A percentile compares a stretch with the other conserved stretches of the same genome.
phyloP scores from a whole-genome alignment of 176 grass and related monocot species.

The Cymbopogon citratus region DNA sequence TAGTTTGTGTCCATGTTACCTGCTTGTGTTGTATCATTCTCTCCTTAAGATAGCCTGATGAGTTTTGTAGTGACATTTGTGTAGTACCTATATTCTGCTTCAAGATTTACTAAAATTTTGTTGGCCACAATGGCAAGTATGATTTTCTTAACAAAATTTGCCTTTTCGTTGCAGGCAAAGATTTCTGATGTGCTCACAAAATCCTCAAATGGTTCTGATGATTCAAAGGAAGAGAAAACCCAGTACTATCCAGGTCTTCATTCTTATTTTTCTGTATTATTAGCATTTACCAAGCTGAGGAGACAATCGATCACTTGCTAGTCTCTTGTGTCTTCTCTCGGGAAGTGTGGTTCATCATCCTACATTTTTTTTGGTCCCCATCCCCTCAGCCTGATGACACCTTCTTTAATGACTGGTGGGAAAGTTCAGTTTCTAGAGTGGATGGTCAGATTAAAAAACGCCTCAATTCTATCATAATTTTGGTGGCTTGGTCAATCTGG shows the following conservation, averaged over 20 bases:
- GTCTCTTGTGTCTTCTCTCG: too few species aligned
- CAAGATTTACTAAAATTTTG: neutral
- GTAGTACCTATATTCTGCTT: neutral
- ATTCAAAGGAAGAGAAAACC: slow-evolving; percentile 61
- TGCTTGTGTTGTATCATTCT: neutral
- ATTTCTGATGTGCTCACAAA: slow-evolving; percentile 40
- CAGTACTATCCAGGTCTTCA: slow-evolving; percentile 74
- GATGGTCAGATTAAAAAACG: too few species aligned
- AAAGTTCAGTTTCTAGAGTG: too few species aligned
- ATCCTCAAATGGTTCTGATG: slow-evolving; percentile 50
- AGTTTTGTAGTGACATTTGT: slow-evolving; percentile 9
- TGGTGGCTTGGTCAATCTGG: too few species aligned
- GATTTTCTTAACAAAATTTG: neutral
- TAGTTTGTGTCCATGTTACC: neutral
- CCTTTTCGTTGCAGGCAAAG: slow-evolving; percentile 34
- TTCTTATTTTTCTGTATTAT: slow-evolving; percentile 15
- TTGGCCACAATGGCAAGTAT: neutral
- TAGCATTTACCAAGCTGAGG: too few species aligned
- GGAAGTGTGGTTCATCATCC: too few species aligned
- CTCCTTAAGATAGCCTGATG: slow-evolving; percentile 3
- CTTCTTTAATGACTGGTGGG: too few species aligned
- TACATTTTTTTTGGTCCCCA: too few species aligned
- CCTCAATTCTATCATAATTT: too few species aligned
- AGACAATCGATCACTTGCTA: too few species aligned
- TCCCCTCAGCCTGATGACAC: too few species aligned